These are phyloP conservation scores for Pharnaceum exiguum DNA, from an alignment of 148 eudicot genomes.

Conservation along the genomic window DNA sequence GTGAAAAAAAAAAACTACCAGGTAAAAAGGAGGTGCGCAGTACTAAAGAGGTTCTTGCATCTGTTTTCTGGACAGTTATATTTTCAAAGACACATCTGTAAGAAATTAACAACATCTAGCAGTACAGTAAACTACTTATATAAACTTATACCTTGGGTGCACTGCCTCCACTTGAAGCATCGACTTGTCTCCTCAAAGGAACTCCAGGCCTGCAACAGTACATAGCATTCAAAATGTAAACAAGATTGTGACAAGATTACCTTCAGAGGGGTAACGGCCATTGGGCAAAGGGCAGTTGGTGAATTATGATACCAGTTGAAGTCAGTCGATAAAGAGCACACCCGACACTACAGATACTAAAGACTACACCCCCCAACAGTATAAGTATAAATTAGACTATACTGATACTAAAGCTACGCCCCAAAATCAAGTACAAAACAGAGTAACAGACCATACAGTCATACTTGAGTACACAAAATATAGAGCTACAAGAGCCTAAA, in stretches of 20 bases:
- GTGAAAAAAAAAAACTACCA: too few relatives aligned
- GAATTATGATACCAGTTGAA: constrained; percentile 8
- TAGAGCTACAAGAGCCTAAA: constrained; percentile 6
- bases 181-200: constrained; percentile 21
- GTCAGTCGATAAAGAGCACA: not conserved
- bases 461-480: constrained; percentile 10
- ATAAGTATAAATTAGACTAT: too few relatives aligned
- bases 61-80: too few relatives aligned
- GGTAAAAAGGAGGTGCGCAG: too few relatives aligned
- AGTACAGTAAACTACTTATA: too few relatives aligned
- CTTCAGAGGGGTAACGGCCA: constrained; percentile 8
- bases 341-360: not conserved
- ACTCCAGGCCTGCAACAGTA: constrained; percentile 60
- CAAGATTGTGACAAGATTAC: not conserved
- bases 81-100: too few relatives aligned
- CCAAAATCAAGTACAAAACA: constrained; percentile 4
- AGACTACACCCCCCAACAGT: too few relatives aligned
- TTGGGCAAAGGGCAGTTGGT: constrained; percentile 11
- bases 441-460: constrained; percentile 28
- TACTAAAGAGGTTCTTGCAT: too few relatives aligned
- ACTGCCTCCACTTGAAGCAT: constrained; percentile 18
- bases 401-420: too few relatives aligned
- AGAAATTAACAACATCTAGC: too few relatives aligned
- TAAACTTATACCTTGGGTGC: constrained; percentile 6
- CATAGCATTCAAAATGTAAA: constrained; percentile 17